Percentiles rank a stretch among this genome's conserved stretches.
Conservation (phyloP, 2,329 filamentous ascomycete species). For the Cordyceps pruinosa region DNA sequence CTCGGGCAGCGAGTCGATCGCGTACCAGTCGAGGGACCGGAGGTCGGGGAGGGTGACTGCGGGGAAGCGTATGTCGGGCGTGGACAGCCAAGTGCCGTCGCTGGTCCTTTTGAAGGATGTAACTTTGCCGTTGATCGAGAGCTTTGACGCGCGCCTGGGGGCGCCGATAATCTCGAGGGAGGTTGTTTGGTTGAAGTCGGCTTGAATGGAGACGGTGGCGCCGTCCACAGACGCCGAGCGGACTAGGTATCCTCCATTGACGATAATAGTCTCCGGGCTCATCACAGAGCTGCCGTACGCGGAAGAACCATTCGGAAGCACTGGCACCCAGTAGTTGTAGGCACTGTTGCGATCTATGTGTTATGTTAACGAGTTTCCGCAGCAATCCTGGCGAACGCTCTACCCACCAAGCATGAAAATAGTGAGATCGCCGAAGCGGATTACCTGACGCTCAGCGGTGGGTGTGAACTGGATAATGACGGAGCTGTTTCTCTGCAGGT, state of each 20-base stretch:
- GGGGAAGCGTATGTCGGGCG: slow-evolving; percentile 48
- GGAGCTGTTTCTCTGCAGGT: slow-evolving; percentile 14
- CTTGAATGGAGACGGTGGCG: slow-evolving; percentile 53
- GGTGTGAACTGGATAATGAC: slow-evolving; percentile 28
- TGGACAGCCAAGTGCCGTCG: slow-evolving; percentile 41
- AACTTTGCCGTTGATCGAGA: slow-evolving; percentile 36
- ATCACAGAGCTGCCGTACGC: slow-evolving; percentile 30
- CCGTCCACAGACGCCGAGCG: slow-evolving; percentile 51
- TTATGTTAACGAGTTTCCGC: background rate
- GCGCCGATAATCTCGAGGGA: slow-evolving; percentile 62
- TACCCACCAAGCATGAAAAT: slow-evolving; percentile 32
- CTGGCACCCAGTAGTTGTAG: slow-evolving; percentile 63
- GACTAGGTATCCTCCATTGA: slow-evolving; percentile 58
- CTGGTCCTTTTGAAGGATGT: slow-evolving; percentile 29
- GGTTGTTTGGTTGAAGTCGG: slow-evolving; percentile 66
- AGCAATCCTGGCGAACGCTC: too few species aligned
- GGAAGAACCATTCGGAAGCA: slow-evolving; percentile 32
- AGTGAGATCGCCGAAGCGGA: slow-evolving; percentile 33
- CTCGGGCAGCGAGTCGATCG: slow-evolving; percentile 65
- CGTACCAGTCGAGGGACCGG: slow-evolving; percentile 56
- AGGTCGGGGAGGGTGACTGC: slow-evolving; percentile 34
- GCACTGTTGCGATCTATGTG: slow-evolving; percentile 53
- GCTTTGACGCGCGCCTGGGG: slow-evolving; percentile 37
- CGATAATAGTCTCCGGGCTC: slow-evolving; percentile 42
- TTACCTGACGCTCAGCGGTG: slow-evolving; percentile 21